Conservation (phyloP, 352 stramenopile species). For the Phytophthora uliginosa region DNA sequence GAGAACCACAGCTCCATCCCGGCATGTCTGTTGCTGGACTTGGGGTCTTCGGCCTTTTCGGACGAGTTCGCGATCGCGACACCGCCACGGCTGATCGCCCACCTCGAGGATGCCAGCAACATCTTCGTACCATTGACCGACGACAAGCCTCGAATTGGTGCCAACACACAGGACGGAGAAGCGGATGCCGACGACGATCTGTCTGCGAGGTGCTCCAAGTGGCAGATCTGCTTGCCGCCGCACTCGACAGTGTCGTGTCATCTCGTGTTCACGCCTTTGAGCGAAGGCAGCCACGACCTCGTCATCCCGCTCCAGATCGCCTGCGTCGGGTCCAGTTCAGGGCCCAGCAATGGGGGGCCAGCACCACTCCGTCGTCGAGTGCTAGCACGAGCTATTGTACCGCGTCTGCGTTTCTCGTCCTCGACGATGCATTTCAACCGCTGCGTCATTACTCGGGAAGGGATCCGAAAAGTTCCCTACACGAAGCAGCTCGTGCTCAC, state of each 20-base stretch:
- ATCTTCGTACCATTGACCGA: conserved; percentile 76
- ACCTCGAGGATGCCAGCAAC: conserved; percentile 82
- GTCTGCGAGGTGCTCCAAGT: conserved; percentile 51
- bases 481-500: conserved; percentile 82
- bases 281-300: conserved; percentile 57
- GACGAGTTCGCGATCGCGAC: conserved; percentile 79
- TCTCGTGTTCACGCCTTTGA: conserved; percentile 76
- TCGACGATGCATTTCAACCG: conserved; percentile 86
- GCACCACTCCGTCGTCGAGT: conserved; percentile 58
- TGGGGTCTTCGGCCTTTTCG: conserved; percentile 47
- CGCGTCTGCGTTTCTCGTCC: conserved; percentile 76
- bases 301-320: conserved; percentile 83
- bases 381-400: conserved; percentile 58
- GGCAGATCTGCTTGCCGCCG: conserved; percentile 80
- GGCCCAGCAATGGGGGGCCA: conserved; percentile 24
- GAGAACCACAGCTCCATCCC: conserved; percentile 87
- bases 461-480: conserved; percentile 90
- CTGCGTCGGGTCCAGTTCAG: conserved; percentile 39
- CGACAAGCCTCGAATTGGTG: conserved; percentile 10
- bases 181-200: background rate
- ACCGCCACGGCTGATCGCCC: conserved; percentile 53
- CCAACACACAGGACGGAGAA: conserved; percentile 12
- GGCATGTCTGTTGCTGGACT: conserved; percentile 81
- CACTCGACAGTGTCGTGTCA: conserved; percentile 78
- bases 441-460: conserved; percentile 88